Evolutionary conservation across 495 filamentous ascomycete genomes (phyloP), one percentile per base, ranked within the genome.

Genomic region (Xeromyces bisporus): DNA sequence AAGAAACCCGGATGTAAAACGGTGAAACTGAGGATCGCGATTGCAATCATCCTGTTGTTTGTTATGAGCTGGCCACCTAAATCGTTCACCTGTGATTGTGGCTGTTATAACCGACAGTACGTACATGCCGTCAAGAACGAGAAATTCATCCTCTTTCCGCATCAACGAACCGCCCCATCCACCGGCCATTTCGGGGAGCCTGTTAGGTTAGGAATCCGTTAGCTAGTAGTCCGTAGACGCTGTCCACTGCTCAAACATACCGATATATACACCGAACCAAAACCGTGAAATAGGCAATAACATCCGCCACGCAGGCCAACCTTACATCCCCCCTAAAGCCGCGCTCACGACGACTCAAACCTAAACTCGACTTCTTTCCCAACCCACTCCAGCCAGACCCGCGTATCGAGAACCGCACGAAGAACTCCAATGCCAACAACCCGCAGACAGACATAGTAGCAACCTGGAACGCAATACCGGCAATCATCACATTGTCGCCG

Each of bases 381-480:
- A 33, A 30, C 4, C 51, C 5, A 13, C 17, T 31, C 10, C 29
- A 37, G 3, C 46, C 40, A 15, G 39, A 35, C 5, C 61, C 52
- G 32, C 55, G 55, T 25, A 40, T 51, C 32, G 33, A 42, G 0
- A 69, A 52, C 3, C 61, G 43, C 13, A 58, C 23, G 32, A 53
- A 69, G 38, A 70, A 77, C 16, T 71, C 58, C 17, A 49, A 29
- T n/a, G 44, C 62, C 6, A 69, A 33, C 6, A 50, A 4, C 7
- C 67, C 71, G 44, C 77, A 81, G 15, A 65, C 51, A 18, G 54
- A 38, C 50, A 81, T 58, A 2, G 76, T 77, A 4, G 55, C 59
- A 18, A 76, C 75, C 60, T 84, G 78, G 49, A 74, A 67, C 5
- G 67, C 58, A 37, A 84, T 77, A 44, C 78, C 77, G 7, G 74